phyloP scores from a whole-genome alignment of 1,284 basidiomycete genomes.

The Kalmanozyma brasiliensis region DNA sequence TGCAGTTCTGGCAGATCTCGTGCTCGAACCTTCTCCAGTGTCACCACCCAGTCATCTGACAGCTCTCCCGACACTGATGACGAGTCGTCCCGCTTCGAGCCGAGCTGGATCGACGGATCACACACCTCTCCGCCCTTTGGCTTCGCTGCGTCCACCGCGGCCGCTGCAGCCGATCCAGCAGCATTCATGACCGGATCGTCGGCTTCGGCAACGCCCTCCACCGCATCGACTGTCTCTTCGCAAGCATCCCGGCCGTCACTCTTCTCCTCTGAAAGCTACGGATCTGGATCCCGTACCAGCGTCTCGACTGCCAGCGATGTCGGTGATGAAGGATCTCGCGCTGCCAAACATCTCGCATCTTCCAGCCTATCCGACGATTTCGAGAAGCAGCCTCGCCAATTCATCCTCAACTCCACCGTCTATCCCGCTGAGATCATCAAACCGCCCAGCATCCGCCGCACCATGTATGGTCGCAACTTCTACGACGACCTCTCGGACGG shows the following conservation, averaged over 20 bases:
- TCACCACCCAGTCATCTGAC: constrained; percentile 44
- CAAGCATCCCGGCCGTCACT: constrained; percentile 45
- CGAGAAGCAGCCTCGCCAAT: constrained; percentile 53
- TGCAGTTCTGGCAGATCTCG: constrained; percentile 28
- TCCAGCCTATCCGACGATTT: neutral
- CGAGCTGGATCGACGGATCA: constrained; percentile 20
- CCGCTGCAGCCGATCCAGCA: constrained; percentile 2
- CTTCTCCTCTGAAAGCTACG: constrained; percentile 47
- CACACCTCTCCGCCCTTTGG: constrained; percentile 4
- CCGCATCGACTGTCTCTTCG: constrained; percentile 48
- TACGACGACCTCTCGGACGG: constrained; percentile 22
- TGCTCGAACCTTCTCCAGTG: constrained; percentile 46
- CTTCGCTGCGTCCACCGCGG: constrained; percentile 3
- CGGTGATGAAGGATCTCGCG: constrained; percentile 21
- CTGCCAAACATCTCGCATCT: constrained; percentile 8
- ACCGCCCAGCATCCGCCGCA: constrained; percentile 36
- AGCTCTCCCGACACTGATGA: constrained; percentile 46
- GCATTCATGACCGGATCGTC: constrained; percentile 16
- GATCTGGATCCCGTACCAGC: constrained; percentile 39
- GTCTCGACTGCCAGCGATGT: constrained; percentile 41
- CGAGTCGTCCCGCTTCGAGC: constrained; percentile 28
- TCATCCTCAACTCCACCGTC: constrained; percentile 58
- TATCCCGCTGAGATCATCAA: constrained; percentile 51
- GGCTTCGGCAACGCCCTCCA: constrained; percentile 38
- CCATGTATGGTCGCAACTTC: constrained; percentile 33